These are phyloP conservation scores for Talaromyces verruculosus DNA, from an alignment of 2,329 filamentous ascomycete species.

Conservation along the genomic window DNA sequence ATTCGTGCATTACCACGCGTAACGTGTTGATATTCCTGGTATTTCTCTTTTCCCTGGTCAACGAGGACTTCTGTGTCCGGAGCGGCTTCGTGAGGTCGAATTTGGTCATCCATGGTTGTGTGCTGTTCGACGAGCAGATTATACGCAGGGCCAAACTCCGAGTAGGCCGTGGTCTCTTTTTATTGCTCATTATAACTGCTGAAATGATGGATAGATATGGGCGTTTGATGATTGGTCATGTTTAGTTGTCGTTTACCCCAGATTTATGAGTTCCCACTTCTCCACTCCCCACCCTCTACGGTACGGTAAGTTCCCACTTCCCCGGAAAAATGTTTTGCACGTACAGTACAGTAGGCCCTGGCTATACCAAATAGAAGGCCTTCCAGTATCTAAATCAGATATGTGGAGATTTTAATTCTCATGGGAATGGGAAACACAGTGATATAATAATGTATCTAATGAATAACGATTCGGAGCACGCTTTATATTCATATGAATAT, in stretches of 20 bases:
- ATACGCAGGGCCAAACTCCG: not conserved
- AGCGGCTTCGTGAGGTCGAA: not conserved
- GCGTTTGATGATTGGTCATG: not conserved
- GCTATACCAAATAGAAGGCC: no score
- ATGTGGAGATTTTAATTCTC: no score
- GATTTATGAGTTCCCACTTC: not conserved
- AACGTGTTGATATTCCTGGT: not conserved
- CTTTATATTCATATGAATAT: no score
- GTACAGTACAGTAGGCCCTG: not conserved
- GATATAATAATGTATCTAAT: no score
- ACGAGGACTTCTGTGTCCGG: not conserved
- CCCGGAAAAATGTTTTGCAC: not conserved
- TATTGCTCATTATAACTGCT: not conserved
- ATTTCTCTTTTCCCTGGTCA: not conserved
- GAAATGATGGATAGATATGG: not conserved
- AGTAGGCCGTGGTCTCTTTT: not conserved
- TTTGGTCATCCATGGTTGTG: not conserved
- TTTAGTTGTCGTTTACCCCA: not conserved
- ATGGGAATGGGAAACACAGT: no score
- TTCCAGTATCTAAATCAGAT: no score
- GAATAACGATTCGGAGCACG: no score
- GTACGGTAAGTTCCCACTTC: not conserved
- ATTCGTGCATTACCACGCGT: not conserved
- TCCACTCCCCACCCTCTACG: not conserved
- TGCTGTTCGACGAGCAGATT: not conserved